Base-by-base conservation (phyloP, 495 filamentous ascomycete species). In the Parmelia sp. region DNA sequence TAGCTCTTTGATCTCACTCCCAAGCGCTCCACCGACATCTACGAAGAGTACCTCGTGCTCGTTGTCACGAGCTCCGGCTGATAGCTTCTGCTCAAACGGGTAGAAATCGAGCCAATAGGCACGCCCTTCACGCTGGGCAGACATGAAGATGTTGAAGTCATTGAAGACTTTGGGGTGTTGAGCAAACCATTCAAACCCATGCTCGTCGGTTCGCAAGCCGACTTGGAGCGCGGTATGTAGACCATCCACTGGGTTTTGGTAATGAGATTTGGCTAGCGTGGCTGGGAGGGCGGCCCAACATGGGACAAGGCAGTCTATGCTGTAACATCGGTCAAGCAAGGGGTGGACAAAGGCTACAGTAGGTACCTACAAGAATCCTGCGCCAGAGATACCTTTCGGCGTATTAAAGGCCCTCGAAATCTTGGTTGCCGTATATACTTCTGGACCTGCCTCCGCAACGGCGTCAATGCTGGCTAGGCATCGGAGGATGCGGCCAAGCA, bases 401-500 rank as follows among this genome's bases (percentile, higher is more conserved):
- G 17, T 57, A 11, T 27, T 33, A 25, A 57, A 57, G 4, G 55
- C 35, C 11, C n/a, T 33, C 7, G 55, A 33, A 11, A 35, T 37
- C n/a, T 33, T 57, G 7, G 55, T 57, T 15, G 55, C 19, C 4
- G 9, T 11, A 23, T 57, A 57, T 4, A 4, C 21, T 11, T 57
- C 55, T 4, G 19, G 29, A 14, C 55, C 55, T 9, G 55, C 59
- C 80, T 80, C 33, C 70, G 69, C 17, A 58, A 61, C 58, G 71
- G 73, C 39, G 66, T 65, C 12, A 70, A 66, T 61, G 79, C 77
- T 12, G 73, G 65, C 78, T 75, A 81, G 73, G 79, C 74, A 60
- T 80, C 55, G 5, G 2, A 57, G 29, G 4, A 57, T 33, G 1
- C 55, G 55, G 55, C 55, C 55, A 19, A 57, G 35, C 29, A 57